phyloP scores from a whole-genome alignment of 2,329 filamentous ascomycete species.

The Zasmidium citrigriseum region DNA sequence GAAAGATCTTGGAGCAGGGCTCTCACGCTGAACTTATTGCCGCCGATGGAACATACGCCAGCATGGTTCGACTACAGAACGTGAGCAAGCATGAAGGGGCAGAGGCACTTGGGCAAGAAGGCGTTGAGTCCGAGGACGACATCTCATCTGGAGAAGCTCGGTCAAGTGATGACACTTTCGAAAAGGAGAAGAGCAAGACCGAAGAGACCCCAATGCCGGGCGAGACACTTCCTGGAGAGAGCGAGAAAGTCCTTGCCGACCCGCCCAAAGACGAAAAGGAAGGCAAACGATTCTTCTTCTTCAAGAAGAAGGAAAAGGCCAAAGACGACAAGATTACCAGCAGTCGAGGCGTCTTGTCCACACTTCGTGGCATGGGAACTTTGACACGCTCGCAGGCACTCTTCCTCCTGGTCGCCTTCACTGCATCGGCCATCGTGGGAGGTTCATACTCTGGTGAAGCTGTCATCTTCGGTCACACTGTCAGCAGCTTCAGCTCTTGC shows the following conservation, averaged over 20 bases:
- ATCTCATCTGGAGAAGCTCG: slow-evolving; percentile 11
- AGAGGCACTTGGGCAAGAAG: slow-evolving; percentile 5
- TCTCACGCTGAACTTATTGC: slow-evolving; percentile 34
- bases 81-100: slow-evolving; percentile 20
- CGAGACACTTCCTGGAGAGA: background rate
- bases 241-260: background rate
- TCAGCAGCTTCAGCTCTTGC: slow-evolving; percentile 60
- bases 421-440: slow-evolving; percentile 38
- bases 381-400: slow-evolving; percentile 15
- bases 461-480: slow-evolving; percentile 62
- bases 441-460: slow-evolving; percentile 59
- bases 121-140: slow-evolving; percentile 3
- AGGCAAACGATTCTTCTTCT: background rate
- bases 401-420: slow-evolving; percentile 20
- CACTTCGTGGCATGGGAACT: slow-evolving; percentile 12
- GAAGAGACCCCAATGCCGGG: background rate
- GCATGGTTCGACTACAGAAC: slow-evolving; percentile 52
- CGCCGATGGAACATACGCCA: slow-evolving; percentile 43
- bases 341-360: slow-evolving; percentile 15
- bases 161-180: slow-evolving; percentile 9
- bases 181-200: slow-evolving; percentile 4
- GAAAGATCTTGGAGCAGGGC: slow-evolving; percentile 42
- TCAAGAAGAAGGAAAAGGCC: background rate
- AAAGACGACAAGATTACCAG: slow-evolving; percentile 4
- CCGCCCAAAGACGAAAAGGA: background rate